These are phyloP conservation scores for Fonsecaea monophora DNA, from an alignment of 2,329 filamentous ascomycete genomes.

Conservation along the genomic window DNA sequence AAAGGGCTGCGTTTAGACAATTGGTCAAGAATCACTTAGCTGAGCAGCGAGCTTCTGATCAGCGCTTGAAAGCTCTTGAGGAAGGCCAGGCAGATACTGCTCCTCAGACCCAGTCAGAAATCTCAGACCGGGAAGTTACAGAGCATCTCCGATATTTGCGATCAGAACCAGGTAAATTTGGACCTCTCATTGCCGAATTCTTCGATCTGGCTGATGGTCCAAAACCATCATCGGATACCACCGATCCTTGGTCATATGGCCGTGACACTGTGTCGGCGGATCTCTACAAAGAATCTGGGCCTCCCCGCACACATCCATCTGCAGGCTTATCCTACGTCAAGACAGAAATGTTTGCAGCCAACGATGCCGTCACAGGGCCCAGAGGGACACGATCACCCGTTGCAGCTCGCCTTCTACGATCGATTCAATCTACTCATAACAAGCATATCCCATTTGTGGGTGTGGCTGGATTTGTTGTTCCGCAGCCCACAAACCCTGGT, in stretches of 20 bases:
- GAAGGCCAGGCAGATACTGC: conserved; percentile 48
- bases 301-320: conserved; percentile 69
- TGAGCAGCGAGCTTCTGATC: conserved; percentile 46
- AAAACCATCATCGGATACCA: conserved; percentile 43
- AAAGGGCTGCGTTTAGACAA: conserved; percentile 42
- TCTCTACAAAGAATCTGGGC: conserved; percentile 56
- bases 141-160: conserved; percentile 55
- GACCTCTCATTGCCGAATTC: conserved; percentile 61
- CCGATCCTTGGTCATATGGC: conserved; percentile 37
- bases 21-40: conserved; percentile 46
- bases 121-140: conserved; percentile 56
- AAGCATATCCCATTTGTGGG: conserved; percentile 31
- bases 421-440: conserved; percentile 26
- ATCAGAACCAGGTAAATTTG: conserved; percentile 54
- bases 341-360: conserved; percentile 61
- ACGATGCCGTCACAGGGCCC: conserved; percentile 68
- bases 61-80: conserved; percentile 49
- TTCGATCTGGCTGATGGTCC: conserved; percentile 62
- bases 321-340: conserved; percentile 68
- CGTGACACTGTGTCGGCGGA: conserved; percentile 42
- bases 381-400: conserved; percentile 61
- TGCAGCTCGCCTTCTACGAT: conserved; percentile 61
- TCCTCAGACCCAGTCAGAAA: conserved; percentile 40
- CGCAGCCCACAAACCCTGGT: conserved; percentile 12
- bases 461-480: conserved; percentile 39